A percentile compares a stretch with the other conserved stretches of the same genome.
Conservation (phyloP, 768 basidiomycete genomes). For the Suillus sp. region DNA sequence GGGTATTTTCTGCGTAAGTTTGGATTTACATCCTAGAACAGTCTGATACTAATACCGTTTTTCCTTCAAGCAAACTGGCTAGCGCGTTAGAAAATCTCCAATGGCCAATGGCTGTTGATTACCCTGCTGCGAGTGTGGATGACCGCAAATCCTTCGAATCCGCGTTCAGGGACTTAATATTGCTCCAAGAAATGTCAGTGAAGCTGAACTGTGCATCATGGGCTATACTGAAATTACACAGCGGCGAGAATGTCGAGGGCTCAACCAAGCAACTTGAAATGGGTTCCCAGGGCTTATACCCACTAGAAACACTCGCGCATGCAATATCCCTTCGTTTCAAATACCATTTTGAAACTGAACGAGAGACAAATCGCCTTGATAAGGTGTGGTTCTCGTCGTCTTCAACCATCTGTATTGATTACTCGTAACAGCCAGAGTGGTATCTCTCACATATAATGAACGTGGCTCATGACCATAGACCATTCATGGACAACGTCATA, state of each 20-base stretch:
- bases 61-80: conserved; percentile 54
- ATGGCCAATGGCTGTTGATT: conserved; percentile 86
- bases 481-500: conserved; percentile 75
- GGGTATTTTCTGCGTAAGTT: conserved; percentile 60
- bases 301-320: conserved; percentile 80
- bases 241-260: conserved; percentile 50
- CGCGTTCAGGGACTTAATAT: conserved; percentile 75
- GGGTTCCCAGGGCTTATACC: conserved; percentile 62
- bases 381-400: conserved; percentile 55
- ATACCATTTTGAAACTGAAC: conserved; percentile 88
- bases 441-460: conserved; percentile 93
- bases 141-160: conserved; percentile 69
- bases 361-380: conserved; percentile 89
- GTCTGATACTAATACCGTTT: background rate
- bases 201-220: background rate
- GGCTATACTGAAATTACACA: conserved; percentile 26
- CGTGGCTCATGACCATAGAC: conserved; percentile 78
- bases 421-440: conserved; percentile 83
- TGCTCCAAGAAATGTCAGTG: conserved; percentile 77
- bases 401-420: background rate
- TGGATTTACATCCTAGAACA: background rate
- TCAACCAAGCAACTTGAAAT: conserved; percentile 14
- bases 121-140: conserved; percentile 48
- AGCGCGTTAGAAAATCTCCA: conserved; percentile 68
- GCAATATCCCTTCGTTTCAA: conserved; percentile 88